Evolutionary conservation across 2,329 filamentous ascomycete genomes (phyloP), one percentile per base, ranked within the genome.

Genomic region (Intubia oerlemansii): DNA sequence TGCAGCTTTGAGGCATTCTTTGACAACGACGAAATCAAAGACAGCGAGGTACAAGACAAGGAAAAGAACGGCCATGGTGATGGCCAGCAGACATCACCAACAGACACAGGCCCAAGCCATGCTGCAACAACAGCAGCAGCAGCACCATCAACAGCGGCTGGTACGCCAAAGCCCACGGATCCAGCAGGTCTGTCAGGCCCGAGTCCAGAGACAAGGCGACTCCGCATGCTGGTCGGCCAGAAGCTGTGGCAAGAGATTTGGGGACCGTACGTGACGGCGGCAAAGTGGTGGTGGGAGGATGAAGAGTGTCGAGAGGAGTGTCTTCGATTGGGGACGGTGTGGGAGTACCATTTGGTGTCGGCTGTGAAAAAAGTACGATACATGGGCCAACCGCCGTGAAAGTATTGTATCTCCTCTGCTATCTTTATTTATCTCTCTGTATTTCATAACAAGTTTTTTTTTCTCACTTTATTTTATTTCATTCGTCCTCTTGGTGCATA

Each of bases 231-330:
- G 3, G 51, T 64, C 2, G 65, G 63, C 0, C 54, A 63, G 20
- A 57, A 64, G 51, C 46, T 73, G 12, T 73, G 67, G 67, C 54
- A 56, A 39, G 59, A 70, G 39, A 54, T 66, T 10, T 73, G 66
- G 67, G 66, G 66, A 0, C 40, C 42, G 4, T 59, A 54, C 33
- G 55, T 67, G 7, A 53, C 50, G 3, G 53, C 52, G 0, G 44
- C 54, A 6, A 48, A 42, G 24, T 70, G 65, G 65, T 73, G 67
- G 67, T 72, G 66, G 66, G 62, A 72, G 24, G 59, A 69, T 18
- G 44, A 50, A 10, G 52, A 45, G 1, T 64, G 62, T 32, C 45
- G 66, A 3, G 51, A 58, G 23, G 66, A 72, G 42, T 72, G 66
- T 34, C 41, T 56, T 11, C 46, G 55, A 31, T 41, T 60, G 34